Evolutionary conservation across 345 rosid species (phyloP).

Genomic region (Hevea brasiliensis): DNA sequence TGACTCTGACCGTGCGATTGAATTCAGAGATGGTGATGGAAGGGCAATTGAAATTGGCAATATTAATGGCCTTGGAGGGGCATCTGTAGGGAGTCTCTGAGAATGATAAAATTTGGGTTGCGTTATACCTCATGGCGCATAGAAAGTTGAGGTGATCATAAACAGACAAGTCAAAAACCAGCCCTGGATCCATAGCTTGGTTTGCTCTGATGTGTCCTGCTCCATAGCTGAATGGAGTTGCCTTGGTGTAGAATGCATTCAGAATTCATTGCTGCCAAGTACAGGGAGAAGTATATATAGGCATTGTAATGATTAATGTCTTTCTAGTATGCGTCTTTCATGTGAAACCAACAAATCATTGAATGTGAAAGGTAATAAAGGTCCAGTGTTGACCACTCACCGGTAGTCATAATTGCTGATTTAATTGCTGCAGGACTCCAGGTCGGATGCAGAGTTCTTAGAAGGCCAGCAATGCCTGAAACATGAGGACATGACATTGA

Average conservation of each 20-base stretch:
- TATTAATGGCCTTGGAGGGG: conserved; percentile 8
- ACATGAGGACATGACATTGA: conserved; percentile 41
- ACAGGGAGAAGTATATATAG: not conserved
- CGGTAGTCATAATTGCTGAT: conserved; percentile 39
- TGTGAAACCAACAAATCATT: too few species aligned
- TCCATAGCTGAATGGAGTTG: conserved; percentile 28
- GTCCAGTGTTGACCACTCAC: not conserved
- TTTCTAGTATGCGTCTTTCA: not conserved
- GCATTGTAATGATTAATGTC: too few species aligned
- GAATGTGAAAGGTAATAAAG: too few species aligned
- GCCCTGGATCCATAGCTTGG: conserved; percentile 34
- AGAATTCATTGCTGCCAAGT: conserved; percentile 25
- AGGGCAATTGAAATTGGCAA: conserved; percentile 32
- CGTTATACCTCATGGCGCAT: conserved; percentile 23
- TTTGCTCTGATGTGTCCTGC: conserved; percentile 30
- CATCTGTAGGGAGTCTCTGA: conserved; percentile 15
- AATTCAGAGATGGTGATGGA: conserved; percentile 24
- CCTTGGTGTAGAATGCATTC: conserved; percentile 11
- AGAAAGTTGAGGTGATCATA: conserved; percentile 27
- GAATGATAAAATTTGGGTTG: conserved; percentile 16
- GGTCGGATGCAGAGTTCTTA: conserved; percentile 24
- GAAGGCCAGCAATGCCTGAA: conserved; percentile 34
- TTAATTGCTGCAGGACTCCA: conserved; percentile 37
- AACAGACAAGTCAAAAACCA: conserved; percentile 26
- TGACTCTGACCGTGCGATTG: conserved; percentile 17